phyloP scores from a whole-genome alignment of 1,284 basidiomycete species.

The Ceraceosorus guamensis region DNA sequence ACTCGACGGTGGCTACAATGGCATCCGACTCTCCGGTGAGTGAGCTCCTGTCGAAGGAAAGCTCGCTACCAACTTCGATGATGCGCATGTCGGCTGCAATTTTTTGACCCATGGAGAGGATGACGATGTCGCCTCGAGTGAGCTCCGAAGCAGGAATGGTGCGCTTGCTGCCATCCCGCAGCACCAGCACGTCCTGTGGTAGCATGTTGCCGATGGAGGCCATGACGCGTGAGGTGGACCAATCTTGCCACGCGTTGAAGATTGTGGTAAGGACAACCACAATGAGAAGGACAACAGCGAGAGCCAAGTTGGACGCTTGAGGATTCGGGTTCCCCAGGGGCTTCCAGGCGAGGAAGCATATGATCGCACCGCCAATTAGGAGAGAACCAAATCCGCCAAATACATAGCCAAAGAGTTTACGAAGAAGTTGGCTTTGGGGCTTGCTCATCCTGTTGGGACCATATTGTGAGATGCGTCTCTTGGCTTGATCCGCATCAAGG shows the following conservation, averaged over 20 bases:
- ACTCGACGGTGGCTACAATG: conserved; percentile 54
- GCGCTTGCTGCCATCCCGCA: conserved; percentile 58
- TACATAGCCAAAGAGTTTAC: conserved; percentile 55
- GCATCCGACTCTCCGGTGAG: conserved; percentile 60
- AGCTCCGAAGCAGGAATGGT: conserved; percentile 60
- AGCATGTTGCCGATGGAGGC: conserved; percentile 56
- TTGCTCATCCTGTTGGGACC: conserved; percentile 55
- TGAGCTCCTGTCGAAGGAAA: conserved; percentile 59
- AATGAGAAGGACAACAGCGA: conserved; percentile 49
- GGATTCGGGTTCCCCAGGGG: conserved; percentile 55
- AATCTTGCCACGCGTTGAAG: conserved; percentile 54
- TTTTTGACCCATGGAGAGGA: conserved; percentile 50
- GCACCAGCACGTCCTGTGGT: conserved; percentile 55
- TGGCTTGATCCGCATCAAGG: conserved; percentile 55
- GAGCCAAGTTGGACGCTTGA: conserved; percentile 55
- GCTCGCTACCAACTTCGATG: conserved; percentile 52
- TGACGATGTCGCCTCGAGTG: conserved; percentile 63
- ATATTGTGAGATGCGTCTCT: conserved; percentile 52
- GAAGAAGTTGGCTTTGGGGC: conserved; percentile 53
- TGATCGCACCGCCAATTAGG: conserved; percentile 55
- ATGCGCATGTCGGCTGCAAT: conserved; percentile 53
- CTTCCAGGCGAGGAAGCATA: conserved; percentile 55
- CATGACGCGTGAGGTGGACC: conserved; percentile 27
- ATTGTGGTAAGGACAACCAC: conserved; percentile 51
- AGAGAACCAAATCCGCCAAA: conserved; percentile 59